Conservation (phyloP, 2,329 filamentous ascomycete species). For the Diaporthe helianthi region DNA sequence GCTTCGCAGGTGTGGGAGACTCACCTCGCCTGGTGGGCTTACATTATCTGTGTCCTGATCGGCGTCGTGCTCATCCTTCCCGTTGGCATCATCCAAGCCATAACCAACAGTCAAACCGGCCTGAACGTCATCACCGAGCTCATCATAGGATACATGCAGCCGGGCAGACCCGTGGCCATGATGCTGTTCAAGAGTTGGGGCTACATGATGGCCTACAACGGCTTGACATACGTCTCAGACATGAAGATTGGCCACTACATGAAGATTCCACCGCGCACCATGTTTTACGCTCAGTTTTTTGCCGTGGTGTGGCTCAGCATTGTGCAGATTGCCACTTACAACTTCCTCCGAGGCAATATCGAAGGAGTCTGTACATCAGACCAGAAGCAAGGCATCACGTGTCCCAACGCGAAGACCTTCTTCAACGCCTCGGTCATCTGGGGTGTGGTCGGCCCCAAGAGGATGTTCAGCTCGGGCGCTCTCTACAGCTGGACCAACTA, state of each 20-base stretch:
- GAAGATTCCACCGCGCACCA: conserved; percentile 55
- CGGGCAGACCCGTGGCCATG: conserved; percentile 55
- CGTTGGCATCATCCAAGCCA: conserved; percentile 54
- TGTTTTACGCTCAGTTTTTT: conserved; percentile 54
- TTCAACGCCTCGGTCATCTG: conserved; percentile 67
- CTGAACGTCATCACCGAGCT: conserved; percentile 58
- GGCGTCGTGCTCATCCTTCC: conserved; percentile 51
- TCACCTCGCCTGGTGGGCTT: conserved; percentile 53
- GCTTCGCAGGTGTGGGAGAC: conserved; percentile 47
- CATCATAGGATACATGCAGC: conserved; percentile 56
- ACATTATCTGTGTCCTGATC: conserved; percentile 49
- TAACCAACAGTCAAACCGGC: conserved; percentile 57
- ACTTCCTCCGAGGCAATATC: conserved; percentile 56
- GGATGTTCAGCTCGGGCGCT: conserved; percentile 52
- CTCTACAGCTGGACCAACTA: conserved; percentile 51
- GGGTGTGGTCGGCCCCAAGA: conserved; percentile 65
- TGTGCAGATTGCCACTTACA: conserved; percentile 48
- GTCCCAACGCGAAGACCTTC: conserved; percentile 64
- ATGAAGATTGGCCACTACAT: conserved; percentile 62
- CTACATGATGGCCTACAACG: conserved; percentile 47
- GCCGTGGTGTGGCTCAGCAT: conserved; percentile 50
- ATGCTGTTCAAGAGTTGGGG: conserved; percentile 56
- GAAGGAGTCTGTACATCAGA: conserved; percentile 56
- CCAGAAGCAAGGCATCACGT: conserved; percentile 60
- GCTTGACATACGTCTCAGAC: conserved; percentile 55